Evolutionary conservation across 495 filamentous ascomycete genomes (phyloP), one percentile per base, ranked within the genome.

Genomic region (Darksidea phi): DNA sequence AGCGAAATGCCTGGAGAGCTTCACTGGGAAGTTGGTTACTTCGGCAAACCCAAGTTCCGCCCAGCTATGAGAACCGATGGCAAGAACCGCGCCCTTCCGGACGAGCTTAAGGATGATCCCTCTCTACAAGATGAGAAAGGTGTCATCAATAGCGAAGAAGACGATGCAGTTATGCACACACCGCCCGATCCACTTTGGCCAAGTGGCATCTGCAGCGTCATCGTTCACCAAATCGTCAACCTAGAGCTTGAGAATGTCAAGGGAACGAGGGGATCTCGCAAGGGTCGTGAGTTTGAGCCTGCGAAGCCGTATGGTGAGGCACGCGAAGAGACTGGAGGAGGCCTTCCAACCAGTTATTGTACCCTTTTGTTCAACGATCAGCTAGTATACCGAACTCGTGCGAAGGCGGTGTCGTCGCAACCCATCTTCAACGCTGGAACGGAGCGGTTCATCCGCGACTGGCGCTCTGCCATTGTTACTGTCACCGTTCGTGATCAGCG

Each of bases 351-450:
- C 60, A 85, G 87, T 51, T 97, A 97, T 74, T 96, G 92, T 75
- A 95, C 90, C 26, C 90, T 97, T 54, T 73, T 91, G 21, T 78
- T 88, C 69, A 96, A 96, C 67, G 93, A 97, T 70, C 84, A 95
- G 73, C 73, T 96, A 69, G 89, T 92, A 49, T 97, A 96, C 76
- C 88, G 90, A 62, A 97, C 93, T 28, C 85, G 93, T 64, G 79
- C 88, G 20, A 97, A 97, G 75, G 91, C 89, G 24, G 86, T 95
- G 12, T 95, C 88, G 63, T 92, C 88, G 46, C 91, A 92, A 73
- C 93, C 93, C 10, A 96, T 97, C 63, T 97, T 95, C 78, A 95
- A 97, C 66, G 92, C 93, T 13, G 93, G 93, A 36, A 96, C 91
- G 6, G 93, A 97, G 70, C 82, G 89, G 1, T 97, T 97, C 67